These are phyloP conservation scores for Kondoa subrosea DNA, from an alignment of 768 basidiomycete genomes.

Conservation along the genomic window DNA sequence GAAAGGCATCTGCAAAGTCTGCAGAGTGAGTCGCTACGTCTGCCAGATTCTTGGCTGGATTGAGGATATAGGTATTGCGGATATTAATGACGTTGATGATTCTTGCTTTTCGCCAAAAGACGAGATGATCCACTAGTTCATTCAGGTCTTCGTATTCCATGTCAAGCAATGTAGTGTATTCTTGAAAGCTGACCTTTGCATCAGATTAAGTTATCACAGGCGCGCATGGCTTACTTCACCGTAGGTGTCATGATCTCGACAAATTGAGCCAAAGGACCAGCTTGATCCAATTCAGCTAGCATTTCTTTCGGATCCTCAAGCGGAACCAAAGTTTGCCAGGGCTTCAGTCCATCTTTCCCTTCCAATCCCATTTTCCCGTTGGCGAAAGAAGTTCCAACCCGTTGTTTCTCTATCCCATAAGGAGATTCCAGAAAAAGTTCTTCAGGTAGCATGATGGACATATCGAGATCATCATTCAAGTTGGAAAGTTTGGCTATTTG, in stretches of 20 bases:
- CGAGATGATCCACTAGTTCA: slow-evolving; percentile 67
- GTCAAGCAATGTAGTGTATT: slow-evolving; percentile 57
- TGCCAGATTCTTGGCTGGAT: slow-evolving; percentile 12
- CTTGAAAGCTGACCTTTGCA: slow-evolving; percentile 13
- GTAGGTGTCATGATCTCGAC: slow-evolving; percentile 19
- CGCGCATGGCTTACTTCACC: not conserved
- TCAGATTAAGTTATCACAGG: not conserved
- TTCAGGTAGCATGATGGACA: slow-evolving; percentile 14
- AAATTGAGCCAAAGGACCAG: slow-evolving; percentile 7
- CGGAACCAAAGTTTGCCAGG: slow-evolving; percentile 81
- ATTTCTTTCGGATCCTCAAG: slow-evolving; percentile 48
- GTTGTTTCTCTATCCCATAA: not conserved
- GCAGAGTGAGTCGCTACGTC: slow-evolving; percentile 43
- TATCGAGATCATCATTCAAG: slow-evolving; percentile 17
- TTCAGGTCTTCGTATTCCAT: slow-evolving; percentile 52
- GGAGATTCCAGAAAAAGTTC: slow-evolving; percentile 13
- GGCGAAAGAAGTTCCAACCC: slow-evolving; percentile 5
- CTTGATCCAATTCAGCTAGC: slow-evolving; percentile 40
- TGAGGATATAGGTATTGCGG: slow-evolving; percentile 52
- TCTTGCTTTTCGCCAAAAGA: slow-evolving; percentile 75
- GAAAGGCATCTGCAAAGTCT: slow-evolving; percentile 51
- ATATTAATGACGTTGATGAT: slow-evolving; percentile 70
- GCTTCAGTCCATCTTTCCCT: slow-evolving; percentile 36
- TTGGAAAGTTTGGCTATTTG: slow-evolving; percentile 36
- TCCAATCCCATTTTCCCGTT: not conserved